A percentile compares a stretch with the other conserved stretches of the same genome.
These are phyloP conservation scores for Fusarium sp. DNA, from an alignment of 2,329 filamentous ascomycete species.

Conservation along the genomic window DNA sequence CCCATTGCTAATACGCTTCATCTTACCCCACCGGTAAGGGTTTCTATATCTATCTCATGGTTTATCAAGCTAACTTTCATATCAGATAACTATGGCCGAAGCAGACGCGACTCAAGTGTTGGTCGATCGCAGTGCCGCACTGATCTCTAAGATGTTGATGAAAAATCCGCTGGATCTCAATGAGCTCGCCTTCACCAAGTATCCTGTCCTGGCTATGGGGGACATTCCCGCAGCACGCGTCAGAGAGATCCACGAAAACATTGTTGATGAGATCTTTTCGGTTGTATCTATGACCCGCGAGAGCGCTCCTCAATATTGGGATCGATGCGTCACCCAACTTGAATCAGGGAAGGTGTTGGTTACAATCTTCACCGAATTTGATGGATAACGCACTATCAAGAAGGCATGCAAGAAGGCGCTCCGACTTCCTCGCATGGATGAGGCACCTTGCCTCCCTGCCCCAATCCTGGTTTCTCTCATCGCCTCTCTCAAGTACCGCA, in stretches of 20 bases:
- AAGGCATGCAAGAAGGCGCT: rapidly evolving
- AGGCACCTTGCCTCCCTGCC: background rate
- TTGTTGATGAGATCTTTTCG: background rate
- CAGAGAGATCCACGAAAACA: background rate
- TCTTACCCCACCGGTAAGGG: rapidly evolving
- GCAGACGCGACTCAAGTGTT: background rate
- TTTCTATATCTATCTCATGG: background rate
- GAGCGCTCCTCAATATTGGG: background rate
- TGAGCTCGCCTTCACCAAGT: background rate
- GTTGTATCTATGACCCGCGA: background rate
- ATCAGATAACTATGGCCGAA: background rate
- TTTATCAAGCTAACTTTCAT: rapidly evolving
- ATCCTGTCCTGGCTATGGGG: background rate
- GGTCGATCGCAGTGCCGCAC: background rate
- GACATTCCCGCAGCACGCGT: rapidly evolving
- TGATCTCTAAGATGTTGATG: background rate
- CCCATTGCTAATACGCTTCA: background rate
- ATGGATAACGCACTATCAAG: background rate
- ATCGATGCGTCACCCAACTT: background rate
- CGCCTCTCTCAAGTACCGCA: background rate
- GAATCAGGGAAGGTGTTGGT: background rate
- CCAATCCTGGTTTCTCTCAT: background rate
- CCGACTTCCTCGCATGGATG: background rate
- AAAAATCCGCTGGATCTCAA: background rate
- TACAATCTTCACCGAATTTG: background rate